phyloP scores from a whole-genome alignment of 371 early-diverging fungal species.

The Mortierella sp. region DNA sequence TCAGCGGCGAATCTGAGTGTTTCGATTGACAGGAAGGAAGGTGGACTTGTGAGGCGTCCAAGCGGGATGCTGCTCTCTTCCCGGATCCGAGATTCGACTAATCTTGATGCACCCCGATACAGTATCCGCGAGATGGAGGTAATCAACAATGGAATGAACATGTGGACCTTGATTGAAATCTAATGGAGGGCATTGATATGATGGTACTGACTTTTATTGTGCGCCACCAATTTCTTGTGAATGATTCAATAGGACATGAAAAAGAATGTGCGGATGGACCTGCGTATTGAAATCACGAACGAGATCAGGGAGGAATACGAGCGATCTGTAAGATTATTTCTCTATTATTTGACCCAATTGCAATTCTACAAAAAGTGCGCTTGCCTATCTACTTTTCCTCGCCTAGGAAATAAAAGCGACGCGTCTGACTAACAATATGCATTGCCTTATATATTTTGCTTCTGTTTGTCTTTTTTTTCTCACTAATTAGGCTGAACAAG shows the following conservation, averaged over 20 bases:
- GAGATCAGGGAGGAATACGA: slow-evolving; percentile 58
- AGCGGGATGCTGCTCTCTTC: slow-evolving; percentile 46
- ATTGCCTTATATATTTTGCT: background rate
- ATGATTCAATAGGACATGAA: slow-evolving; percentile 53
- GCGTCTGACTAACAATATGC: background rate
- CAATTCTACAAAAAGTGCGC: background rate
- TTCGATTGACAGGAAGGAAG: slow-evolving; percentile 18
- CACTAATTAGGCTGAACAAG: slow-evolving; percentile 53
- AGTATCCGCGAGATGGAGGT: slow-evolving; percentile 58
- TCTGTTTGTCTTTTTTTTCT: background rate
- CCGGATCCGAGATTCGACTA: slow-evolving; percentile 54
- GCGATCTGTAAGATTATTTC: slow-evolving; percentile 28
- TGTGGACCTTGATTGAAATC: too few species aligned
- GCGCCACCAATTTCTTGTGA: too few species aligned
- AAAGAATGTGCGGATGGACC: slow-evolving; percentile 54
- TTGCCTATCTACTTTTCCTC: background rate
- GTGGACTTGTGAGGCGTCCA: slow-evolving; percentile 25
- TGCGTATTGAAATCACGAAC: slow-evolving; percentile 56
- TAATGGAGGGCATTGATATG: too few species aligned
- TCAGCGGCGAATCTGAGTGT: background rate
- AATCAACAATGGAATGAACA: too few species aligned
- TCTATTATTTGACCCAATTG: background rate
- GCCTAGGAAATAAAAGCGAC: background rate
- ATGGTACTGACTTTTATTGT: too few species aligned
- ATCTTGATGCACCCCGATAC: slow-evolving; percentile 53